Base-by-base conservation (phyloP, 2,329 filamentous ascomycete genomes). In the Knoxdaviesia capensis region DNA sequence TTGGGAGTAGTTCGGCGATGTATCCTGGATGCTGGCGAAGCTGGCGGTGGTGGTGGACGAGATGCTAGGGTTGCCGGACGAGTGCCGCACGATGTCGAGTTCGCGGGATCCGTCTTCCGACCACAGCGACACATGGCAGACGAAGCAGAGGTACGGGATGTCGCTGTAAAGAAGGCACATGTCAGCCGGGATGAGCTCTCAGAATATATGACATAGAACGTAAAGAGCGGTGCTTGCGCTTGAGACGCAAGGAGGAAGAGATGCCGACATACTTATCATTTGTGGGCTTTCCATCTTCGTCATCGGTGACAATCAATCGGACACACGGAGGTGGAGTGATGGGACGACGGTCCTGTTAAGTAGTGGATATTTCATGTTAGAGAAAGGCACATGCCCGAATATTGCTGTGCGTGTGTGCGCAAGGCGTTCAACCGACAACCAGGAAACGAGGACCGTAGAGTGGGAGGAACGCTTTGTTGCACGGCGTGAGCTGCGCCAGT, bases 261-360 rank as follows among this genome's bases (percentile, higher is more conserved):
- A 3, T 20, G 20, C 8, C n/a, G 32, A 35, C 38, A 11, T 41
- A 45, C 43, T 45, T 45, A 29, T 45, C 43, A 31, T 45, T 45
- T 9, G 43, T 45, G 32, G 43, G 40, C 53, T 84, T 77, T 28
- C 81, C 78, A 0, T 83, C 87, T 10, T 62, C 60, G 36, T 70
- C 64, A 57, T 94, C 84, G 46, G 70, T 75, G 41, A 96, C 79
- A 35, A 90, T 68, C 8, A 96, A 71, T 48, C 80, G 74, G 41
- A 96, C 80, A 58, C 88, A 94, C 3, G 90, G 88, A 28, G 90
- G 90, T 9, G 90, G 88, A 31, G 90, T 96, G 51, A 98, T 94
- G 30, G 90, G 90, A 48, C 90, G 74, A 49, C 90, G 82, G 59
- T 98, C 90, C 82, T 93, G 53, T 43, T 41, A 29, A 32, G 35